A percentile compares a stretch with the other conserved stretches of the same genome.
Evolutionary conservation across 2,329 filamentous ascomycete genomes (phyloP).

Genomic region (Cordyceps farinosa): DNA sequence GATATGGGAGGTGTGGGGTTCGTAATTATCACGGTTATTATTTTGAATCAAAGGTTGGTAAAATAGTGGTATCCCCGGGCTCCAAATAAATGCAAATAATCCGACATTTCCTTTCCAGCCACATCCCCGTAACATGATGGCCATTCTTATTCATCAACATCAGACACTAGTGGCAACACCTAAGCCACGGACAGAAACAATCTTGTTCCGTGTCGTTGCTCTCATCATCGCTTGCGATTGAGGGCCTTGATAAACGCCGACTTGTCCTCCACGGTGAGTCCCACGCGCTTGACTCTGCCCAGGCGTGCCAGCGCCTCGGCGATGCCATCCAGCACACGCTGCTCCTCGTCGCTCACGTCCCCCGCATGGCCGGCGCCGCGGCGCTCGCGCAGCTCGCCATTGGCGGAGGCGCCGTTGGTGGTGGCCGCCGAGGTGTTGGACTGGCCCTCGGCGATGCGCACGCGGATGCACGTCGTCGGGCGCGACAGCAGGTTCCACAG

Average conservation of each 20-base stretch:
- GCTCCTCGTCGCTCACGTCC: conserved; percentile 54
- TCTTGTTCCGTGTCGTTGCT: neutral
- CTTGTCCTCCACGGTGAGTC: conserved; percentile 80
- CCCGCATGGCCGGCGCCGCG: conserved; percentile 27
- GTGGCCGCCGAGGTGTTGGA: conserved; percentile 44
- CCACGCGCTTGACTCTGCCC: conserved; percentile 84
- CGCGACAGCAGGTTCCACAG: conserved; percentile 82
- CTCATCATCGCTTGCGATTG: conserved; percentile 37
- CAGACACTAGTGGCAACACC: neutral
- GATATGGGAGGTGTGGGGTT: no score
- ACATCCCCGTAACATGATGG: neutral
- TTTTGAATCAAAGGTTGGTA: neutral
- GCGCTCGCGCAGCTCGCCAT: conserved; percentile 29
- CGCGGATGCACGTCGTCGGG: conserved; percentile 84
- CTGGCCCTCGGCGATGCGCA: conserved; percentile 79
- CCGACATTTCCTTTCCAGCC: neutral
- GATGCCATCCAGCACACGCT: conserved; percentile 69
- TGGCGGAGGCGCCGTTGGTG: conserved; percentile 33
- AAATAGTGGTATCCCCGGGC: conserved; percentile 16
- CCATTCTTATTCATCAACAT: conserved; percentile 15
- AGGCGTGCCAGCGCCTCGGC: conserved; percentile 83
- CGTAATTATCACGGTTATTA: neutral
- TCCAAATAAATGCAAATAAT: conserved; percentile 18
- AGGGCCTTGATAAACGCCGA: conserved; percentile 72
- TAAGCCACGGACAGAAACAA: neutral